Evolutionary conservation across 1,284 basidiomycete species (phyloP).

Genomic region (Moniliophthora roreri): DNA sequence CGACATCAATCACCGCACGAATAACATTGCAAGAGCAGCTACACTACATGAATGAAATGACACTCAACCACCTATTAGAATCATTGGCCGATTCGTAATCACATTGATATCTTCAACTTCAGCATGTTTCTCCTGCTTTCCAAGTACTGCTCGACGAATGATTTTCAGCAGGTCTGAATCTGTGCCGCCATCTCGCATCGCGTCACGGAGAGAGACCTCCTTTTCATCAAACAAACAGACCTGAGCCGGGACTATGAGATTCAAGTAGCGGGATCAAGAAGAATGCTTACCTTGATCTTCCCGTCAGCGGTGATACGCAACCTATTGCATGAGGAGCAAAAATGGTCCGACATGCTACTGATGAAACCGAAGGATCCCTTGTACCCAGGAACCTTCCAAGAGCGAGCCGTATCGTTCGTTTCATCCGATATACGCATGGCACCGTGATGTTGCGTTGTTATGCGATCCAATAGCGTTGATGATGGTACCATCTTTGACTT

Average conservation of each 20-base stretch:
- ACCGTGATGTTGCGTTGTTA: constrained; percentile 47
- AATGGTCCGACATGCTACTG: constrained; percentile 91
- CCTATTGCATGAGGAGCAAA: constrained; percentile 84
- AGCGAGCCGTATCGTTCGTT: constrained; percentile 79
- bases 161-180: constrained; percentile 66
- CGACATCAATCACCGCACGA: constrained; percentile 14
- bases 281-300: constrained; percentile 74
- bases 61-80: constrained; percentile 86
- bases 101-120: constrained; percentile 82
- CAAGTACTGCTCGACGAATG: constrained; percentile 66
- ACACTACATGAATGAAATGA: constrained; percentile 28
- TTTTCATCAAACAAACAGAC: constrained; percentile 87
- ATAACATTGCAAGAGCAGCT: constrained; percentile 5
- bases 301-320: constrained; percentile 86
- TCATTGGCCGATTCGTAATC: constrained; percentile 82
- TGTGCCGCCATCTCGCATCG: constrained; percentile 60
- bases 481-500: constrained; percentile 81
- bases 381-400: constrained; percentile 75
- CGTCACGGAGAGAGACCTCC: constrained; percentile 80
- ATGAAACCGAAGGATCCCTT: constrained; percentile 84
- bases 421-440: constrained; percentile 61
- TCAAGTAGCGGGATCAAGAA: constrained; percentile 3
- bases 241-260: too few relatives aligned
- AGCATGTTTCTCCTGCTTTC: constrained; percentile 84
- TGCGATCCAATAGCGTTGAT: constrained; percentile 52